A percentile compares a stretch with the other conserved stretches of the same genome.
phyloP scores from a whole-genome alignment of 768 basidiomycete species.

The Collybiopsis confluens region DNA sequence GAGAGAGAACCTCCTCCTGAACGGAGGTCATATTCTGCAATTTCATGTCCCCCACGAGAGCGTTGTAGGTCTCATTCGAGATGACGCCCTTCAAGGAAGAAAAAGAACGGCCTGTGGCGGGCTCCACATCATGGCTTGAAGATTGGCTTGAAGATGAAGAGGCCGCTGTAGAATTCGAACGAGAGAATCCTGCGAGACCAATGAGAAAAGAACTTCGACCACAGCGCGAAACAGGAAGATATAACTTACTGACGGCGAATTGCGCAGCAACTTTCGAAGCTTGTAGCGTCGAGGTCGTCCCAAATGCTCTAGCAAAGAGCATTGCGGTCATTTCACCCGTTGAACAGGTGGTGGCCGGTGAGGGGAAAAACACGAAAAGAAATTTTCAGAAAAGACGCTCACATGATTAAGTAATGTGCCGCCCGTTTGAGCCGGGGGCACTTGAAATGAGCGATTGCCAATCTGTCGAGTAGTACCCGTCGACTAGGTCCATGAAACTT shows the following conservation, averaged over 20 bases:
- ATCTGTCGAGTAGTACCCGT: too few species aligned
- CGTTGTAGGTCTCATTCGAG: conserved; percentile 42
- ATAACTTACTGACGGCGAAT: neutral
- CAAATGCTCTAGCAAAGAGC: neutral
- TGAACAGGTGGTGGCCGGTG: too few species aligned
- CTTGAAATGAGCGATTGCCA: too few species aligned
- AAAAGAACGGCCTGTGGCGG: conserved; percentile 19
- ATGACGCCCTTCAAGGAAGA: conserved; percentile 33
- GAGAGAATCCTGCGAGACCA: neutral
- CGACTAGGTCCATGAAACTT: too few species aligned
- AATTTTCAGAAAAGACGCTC: neutral
- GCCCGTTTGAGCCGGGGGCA: too few species aligned
- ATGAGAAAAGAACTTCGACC: neutral
- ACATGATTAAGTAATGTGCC: too few species aligned
- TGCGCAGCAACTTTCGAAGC: neutral
- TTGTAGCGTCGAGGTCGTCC: neutral
- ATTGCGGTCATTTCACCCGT: neutral
- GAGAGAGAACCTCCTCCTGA: conserved; percentile 71
- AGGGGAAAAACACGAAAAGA: too few species aligned
- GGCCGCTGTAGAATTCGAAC: neutral
- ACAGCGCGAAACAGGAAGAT: neutral
- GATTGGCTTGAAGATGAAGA: neutral
- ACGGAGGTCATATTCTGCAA: conserved; percentile 75
- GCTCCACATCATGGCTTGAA: neutral
- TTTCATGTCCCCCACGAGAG: conserved; percentile 57